These are phyloP conservation scores for Limtongia smithiae DNA, from an alignment of 805 yeast genomes.

Conservation along the genomic window DNA sequence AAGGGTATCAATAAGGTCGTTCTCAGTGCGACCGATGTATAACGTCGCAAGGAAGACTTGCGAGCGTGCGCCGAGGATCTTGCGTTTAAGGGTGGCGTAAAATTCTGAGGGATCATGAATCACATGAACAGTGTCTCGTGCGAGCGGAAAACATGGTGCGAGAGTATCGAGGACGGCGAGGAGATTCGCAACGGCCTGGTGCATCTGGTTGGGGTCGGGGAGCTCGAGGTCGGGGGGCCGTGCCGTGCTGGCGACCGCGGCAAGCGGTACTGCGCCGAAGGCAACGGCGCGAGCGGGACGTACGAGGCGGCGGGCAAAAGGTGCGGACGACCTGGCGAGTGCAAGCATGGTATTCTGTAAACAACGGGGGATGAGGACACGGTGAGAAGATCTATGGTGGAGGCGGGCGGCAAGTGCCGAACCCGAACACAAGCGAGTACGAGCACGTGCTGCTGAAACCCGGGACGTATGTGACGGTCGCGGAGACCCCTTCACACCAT, in stretches of 20 bases:
- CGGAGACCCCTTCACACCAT: too few species aligned
- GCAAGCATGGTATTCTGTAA: conserved; percentile 7
- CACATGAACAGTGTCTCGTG: conserved; percentile 50
- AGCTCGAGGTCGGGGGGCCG: background rate
- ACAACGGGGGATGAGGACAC: too few species aligned
- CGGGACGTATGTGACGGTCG: too few species aligned
- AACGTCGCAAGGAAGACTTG: conserved; percentile 80
- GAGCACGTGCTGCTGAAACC: too few species aligned
- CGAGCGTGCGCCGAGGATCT: conserved; percentile 57
- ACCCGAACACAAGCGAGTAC: too few species aligned
- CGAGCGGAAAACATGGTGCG: conserved; percentile 28
- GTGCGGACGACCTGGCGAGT: conserved; percentile 10
- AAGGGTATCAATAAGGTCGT: conserved; percentile 65
- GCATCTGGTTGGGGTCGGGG: background rate
- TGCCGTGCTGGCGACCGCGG: background rate
- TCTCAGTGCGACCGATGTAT: conserved; percentile 79
- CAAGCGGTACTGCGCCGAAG: background rate
- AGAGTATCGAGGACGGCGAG: conserved; percentile 19
- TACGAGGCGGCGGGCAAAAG: conserved; percentile 1
- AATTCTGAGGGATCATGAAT: conserved; percentile 67
- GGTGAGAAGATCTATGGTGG: too few species aligned
- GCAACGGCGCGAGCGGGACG: background rate
- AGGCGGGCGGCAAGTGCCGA: too few species aligned
- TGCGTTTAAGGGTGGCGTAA: conserved; percentile 56
- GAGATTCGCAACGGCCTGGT: conserved; percentile 15